Percentiles rank a stretch among this genome's conserved stretches.
phyloP scores from a whole-genome alignment of 306 rosid species.

The Geum urbanum region DNA sequence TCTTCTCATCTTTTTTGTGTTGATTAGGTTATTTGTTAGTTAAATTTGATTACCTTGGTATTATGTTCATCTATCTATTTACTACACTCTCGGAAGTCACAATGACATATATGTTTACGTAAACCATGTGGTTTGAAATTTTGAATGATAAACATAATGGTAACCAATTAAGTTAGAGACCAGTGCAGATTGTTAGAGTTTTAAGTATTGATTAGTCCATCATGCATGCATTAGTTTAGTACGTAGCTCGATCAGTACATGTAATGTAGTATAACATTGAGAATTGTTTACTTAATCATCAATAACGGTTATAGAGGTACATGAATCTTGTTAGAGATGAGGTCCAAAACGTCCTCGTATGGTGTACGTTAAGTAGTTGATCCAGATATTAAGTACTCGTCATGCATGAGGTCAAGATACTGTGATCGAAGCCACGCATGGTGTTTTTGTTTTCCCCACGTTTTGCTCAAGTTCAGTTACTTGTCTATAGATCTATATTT shows the following conservation, averaged over 20 bases:
- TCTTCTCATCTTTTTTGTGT: too few species aligned
- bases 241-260: not conserved
- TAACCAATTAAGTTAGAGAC: not conserved
- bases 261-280: not conserved
- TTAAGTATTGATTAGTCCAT: slow-evolving; percentile 1
- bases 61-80: too few species aligned
- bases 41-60: too few species aligned
- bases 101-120: not conserved
- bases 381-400: slow-evolving; percentile 1
- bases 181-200: not conserved
- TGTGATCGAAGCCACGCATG: not conserved
- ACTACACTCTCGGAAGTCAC: too few species aligned
- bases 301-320: not conserved
- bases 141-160: not conserved
- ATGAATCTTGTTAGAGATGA: not conserved
- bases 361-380: too few species aligned
- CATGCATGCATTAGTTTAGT: slow-evolving; percentile 3
- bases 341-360: too few species aligned
- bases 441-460: not conserved
- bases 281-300: not conserved
- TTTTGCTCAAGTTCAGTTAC: not conserved
- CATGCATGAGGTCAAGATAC: not conserved
- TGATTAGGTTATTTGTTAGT: too few species aligned
- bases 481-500: too few species aligned
- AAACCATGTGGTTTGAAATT: slow-evolving; percentile 15